Conservation (phyloP, 2,329 filamentous ascomycete species). For the Ascosphaera apis region DNA sequence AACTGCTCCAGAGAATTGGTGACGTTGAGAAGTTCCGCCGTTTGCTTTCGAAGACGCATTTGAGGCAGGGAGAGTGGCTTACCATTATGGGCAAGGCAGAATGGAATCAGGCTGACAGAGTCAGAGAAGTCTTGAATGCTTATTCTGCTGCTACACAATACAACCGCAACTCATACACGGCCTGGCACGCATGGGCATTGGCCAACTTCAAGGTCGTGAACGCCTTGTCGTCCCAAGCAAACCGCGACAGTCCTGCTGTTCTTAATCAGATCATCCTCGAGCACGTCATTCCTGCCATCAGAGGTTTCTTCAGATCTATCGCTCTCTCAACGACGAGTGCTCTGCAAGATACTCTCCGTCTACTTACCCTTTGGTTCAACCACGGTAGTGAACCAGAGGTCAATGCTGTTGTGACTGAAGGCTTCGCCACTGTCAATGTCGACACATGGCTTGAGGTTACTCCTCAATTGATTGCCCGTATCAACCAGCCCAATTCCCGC, state of each 20-base stretch:
- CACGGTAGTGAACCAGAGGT: conserved; percentile 79
- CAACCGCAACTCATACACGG: conserved; percentile 93
- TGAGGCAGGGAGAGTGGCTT: conserved; percentile 93
- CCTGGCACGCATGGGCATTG: conserved; percentile 96
- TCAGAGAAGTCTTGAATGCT: conserved; percentile 71
- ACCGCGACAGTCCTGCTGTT: conserved; percentile 30
- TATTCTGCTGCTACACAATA: conserved; percentile 84
- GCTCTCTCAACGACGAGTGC: conserved; percentile 77
- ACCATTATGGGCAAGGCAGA: conserved; percentile 63
- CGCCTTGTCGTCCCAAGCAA: conserved; percentile 43
- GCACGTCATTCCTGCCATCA: conserved; percentile 82
- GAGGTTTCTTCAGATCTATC: conserved; percentile 95
- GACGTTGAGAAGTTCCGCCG: conserved; percentile 36
- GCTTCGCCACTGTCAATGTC: conserved; percentile 75
- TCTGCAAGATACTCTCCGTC: conserved; percentile 75
- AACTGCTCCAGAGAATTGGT: conserved; percentile 18
- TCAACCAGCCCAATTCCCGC: conserved; percentile 80
- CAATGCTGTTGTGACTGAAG: conserved; percentile 67
- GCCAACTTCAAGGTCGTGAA: conserved; percentile 98
- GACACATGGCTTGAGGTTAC: conserved; percentile 99
- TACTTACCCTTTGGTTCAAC: conserved; percentile 89
- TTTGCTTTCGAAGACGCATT: conserved; percentile 80
- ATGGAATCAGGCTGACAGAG: conserved; percentile 58
- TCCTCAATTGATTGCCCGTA: conserved; percentile 85
- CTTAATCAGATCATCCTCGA: conserved; percentile 51